Conservation (phyloP, 2,329 filamentous ascomycete species). For the Aspergillus ochraceus region DNA sequence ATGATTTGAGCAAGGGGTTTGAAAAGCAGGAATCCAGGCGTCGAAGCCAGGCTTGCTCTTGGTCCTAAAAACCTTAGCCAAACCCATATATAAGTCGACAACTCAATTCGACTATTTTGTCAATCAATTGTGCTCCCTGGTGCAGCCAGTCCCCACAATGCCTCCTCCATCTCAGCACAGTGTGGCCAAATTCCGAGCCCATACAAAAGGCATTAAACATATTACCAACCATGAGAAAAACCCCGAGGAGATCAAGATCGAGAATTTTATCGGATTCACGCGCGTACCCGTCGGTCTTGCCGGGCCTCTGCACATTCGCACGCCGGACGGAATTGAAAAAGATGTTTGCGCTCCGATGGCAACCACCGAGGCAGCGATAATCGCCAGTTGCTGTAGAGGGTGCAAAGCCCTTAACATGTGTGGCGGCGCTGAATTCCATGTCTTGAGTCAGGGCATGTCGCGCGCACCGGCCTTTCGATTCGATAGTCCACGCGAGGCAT, state of each 20-base stretch:
- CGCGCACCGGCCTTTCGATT: slow-evolving; percentile 28
- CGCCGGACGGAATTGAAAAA: neutral
- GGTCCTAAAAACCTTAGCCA: no score
- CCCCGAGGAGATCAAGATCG: slow-evolving; percentile 1
- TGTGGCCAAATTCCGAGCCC: neutral
- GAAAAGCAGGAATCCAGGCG: neutral
- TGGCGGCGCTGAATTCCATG: slow-evolving; percentile 17
- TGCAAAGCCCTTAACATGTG: slow-evolving; percentile 26
- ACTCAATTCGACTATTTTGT: no score
- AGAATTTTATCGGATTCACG: slow-evolving; percentile 11
- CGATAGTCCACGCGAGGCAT: slow-evolving; percentile 16
- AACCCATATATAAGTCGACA: no score
- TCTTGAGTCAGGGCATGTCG: slow-evolving; percentile 22
- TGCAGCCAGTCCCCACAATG: neutral
- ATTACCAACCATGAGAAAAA: slow-evolving; percentile 2
- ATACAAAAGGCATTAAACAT: neutral
- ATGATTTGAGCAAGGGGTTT: neutral
- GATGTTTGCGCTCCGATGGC: slow-evolving; percentile 28
- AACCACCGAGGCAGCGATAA: slow-evolving; percentile 28
- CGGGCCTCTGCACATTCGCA: slow-evolving; percentile 3
- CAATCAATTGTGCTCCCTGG: neutral
- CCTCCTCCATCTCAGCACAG: neutral
- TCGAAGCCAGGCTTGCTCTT: no score
- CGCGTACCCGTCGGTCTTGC: slow-evolving; percentile 8
- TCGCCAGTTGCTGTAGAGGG: slow-evolving; percentile 32